phyloP scores from a whole-genome alignment of 75 land plant genomes.

The Selaginella tamariscina region DNA sequence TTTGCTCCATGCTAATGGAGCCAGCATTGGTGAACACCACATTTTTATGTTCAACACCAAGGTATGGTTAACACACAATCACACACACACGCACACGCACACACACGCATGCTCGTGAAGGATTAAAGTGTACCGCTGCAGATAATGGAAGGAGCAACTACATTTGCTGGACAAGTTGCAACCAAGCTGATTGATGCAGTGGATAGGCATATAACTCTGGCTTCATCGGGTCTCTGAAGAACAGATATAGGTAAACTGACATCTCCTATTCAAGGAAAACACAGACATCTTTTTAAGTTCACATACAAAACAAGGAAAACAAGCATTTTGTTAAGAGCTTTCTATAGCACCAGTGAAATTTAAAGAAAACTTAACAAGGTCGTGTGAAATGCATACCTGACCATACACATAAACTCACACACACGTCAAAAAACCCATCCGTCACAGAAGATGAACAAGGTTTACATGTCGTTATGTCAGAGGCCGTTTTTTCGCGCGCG shows the following conservation, averaged over 20 bases:
- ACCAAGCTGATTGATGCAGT: conserved; percentile 65
- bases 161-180: conserved; percentile 73
- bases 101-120: background rate
- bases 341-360: too few species aligned
- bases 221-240: background rate
- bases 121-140: conserved; percentile 26
- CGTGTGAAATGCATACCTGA: too few species aligned
- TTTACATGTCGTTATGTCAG: background rate
- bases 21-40: conserved; percentile 55
- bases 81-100: too few species aligned
- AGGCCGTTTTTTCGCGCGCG: background rate
- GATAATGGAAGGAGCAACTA: conserved; percentile 73
- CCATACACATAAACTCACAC: background rate
- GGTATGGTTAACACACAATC: conserved; percentile 24
- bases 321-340: background rate
- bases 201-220: conserved; percentile 19
- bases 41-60: conserved; percentile 73
- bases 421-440: background rate
- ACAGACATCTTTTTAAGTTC: background rate
- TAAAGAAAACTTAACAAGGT: too few species aligned
- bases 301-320: background rate
- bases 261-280: background rate
- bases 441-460: background rate
- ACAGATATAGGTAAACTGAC: background rate
- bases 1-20: conserved; percentile 72